Percentiles rank a stretch among this genome's conserved stretches.
Conservation (phyloP, 2,329 filamentous ascomycete genomes). For the Fusarium liriodendri region DNA sequence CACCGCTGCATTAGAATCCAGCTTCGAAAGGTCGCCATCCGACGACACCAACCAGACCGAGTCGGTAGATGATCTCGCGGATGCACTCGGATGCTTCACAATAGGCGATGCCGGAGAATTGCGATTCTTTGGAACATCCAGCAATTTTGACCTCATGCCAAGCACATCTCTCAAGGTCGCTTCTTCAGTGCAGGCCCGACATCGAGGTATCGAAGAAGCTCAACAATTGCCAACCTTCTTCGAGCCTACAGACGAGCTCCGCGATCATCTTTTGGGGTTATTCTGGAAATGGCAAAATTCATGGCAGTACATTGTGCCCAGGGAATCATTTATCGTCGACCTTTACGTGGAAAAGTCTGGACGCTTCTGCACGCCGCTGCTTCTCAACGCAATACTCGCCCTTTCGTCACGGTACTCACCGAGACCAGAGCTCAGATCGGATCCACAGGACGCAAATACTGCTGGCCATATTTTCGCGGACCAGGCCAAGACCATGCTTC, state of each 20-base stretch:
- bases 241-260: conserved; percentile 11
- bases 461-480: conserved; percentile 15
- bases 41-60: background rate
- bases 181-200: conserved; percentile 8
- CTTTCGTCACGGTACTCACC: conserved; percentile 14
- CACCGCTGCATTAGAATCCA: background rate
- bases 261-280: conserved; percentile 12
- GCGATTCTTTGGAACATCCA: background rate
- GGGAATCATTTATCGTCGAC: conserved; percentile 12
- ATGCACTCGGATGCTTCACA: background rate
- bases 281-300: conserved; percentile 29
- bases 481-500: conserved; percentile 19
- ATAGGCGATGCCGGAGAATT: background rate
- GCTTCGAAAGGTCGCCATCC: background rate
- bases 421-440: conserved; percentile 10
- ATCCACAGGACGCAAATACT: conserved; percentile 14
- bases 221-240: conserved; percentile 5
- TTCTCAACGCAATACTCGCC: conserved; percentile 17
- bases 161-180: background rate
- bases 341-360: conserved; percentile 11
- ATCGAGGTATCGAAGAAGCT: conserved; percentile 1
- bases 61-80: background rate
- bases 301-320: conserved; percentile 20
- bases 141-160: background rate
- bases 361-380: conserved; percentile 17